Evolutionary conservation across 306 rosid species (phyloP).

Genomic region (Medicago arabica): DNA sequence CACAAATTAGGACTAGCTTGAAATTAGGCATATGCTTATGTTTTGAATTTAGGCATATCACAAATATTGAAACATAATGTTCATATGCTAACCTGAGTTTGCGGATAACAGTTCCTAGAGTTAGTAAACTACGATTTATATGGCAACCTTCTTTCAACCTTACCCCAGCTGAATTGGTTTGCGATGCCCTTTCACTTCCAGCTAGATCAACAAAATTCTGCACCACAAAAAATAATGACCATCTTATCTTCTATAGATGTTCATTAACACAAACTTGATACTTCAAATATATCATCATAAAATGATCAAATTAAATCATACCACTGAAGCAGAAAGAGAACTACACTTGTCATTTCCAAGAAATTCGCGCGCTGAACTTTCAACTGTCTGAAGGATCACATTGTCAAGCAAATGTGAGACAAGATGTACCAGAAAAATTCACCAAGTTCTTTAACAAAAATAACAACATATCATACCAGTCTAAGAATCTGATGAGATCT

Average conservation of each 20-base stretch:
- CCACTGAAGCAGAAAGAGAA: slow-evolving; percentile 93
- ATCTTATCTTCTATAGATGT: slow-evolving; percentile 32
- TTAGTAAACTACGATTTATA: slow-evolving; percentile 94
- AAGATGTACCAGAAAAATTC: slow-evolving; percentile 27
- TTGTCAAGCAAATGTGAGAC: slow-evolving; percentile 34
- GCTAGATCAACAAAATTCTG: slow-evolving; percentile 98
- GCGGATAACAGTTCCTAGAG: slow-evolving; percentile 97
- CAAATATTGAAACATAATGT: slow-evolving; percentile 36
- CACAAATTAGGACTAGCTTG: background rate
- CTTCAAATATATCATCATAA: background rate
- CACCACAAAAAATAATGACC: slow-evolving; percentile 10
- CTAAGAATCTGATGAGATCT: slow-evolving; percentile 99
- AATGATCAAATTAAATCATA: slow-evolving; percentile 45
- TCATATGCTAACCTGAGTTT: slow-evolving; percentile 82
- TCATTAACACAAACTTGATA: slow-evolving; percentile 26
- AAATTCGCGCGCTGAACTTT: slow-evolving; percentile 92
- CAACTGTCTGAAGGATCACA: slow-evolving; percentile 72
- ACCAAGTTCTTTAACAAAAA: slow-evolving; percentile 22
- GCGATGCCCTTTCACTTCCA: slow-evolving; percentile 99
- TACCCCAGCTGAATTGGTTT: slow-evolving; percentile 86
- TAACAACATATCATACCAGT: slow-evolving; percentile 63
- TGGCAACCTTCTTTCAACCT: slow-evolving; percentile 99
- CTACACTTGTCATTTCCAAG: slow-evolving; percentile 92
- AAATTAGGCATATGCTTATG: background rate
- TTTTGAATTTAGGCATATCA: slow-evolving; percentile 20